phyloP scores from a whole-genome alignment of 345 rosid species.

The Eucalyptus pauciflora region DNA sequence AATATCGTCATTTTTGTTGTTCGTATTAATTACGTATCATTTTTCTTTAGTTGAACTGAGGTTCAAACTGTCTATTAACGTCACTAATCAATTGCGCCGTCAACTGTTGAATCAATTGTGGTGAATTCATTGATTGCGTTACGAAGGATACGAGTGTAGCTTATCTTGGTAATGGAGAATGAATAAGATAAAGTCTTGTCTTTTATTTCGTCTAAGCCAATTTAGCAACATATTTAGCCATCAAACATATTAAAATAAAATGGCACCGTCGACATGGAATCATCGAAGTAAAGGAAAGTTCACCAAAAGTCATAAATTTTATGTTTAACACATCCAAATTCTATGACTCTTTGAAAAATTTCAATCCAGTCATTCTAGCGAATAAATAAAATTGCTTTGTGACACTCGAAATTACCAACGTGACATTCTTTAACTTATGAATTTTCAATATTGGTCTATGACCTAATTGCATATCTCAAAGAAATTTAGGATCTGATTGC shows the following conservation, averaged over 20 bases:
- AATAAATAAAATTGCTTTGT: neutral
- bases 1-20: neutral
- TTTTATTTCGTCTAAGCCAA: neutral
- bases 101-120: too few species aligned
- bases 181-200: neutral
- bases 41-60: neutral
- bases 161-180: neutral
- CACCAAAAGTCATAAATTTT: neutral
- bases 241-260: neutral
- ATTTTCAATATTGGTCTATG: neutral
- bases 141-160: rapidly evolving
- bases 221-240: neutral
- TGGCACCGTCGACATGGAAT: neutral
- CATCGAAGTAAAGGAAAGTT: neutral
- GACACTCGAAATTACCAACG: neutral
- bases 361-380: neutral
- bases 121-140: neutral
- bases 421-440: neutral
- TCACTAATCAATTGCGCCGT: neutral
- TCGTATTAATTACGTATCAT: rapidly evolving
- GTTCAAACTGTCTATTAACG: neutral
- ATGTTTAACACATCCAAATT: neutral
- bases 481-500: neutral
- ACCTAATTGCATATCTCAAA: neutral
- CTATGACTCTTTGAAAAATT: neutral